Base-by-base conservation (phyloP, 192 early-diverging fungal genomes). In the Pecoramyces ruminantium region DNA sequence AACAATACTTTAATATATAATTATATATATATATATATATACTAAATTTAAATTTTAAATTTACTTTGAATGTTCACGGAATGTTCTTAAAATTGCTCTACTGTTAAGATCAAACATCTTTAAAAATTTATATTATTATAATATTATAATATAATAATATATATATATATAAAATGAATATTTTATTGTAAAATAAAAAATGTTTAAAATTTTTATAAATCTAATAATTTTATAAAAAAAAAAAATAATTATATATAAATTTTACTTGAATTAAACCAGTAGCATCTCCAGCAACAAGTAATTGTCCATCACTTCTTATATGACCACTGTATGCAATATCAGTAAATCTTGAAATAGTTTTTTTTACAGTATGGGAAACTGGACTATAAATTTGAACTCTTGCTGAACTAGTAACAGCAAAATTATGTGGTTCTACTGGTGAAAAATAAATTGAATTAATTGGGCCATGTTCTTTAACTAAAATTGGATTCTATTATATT, bases 271-370 rank as follows among this genome's bases (percentile, higher is more conserved):
- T 92, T 80, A 93, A 81, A 78, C 96, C 96, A 28, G 91, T 89
- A 67, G 92, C 93, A 88, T 98, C 96, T 79, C 97, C 96, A 15
- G 96, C 96, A 25, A 97, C 93, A 28, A 99, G 82, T 51, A 99
- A 87, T 85, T 95, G 95, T 29, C 95, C 96, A 85, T 98, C 97
- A 4, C 86, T 85, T 42, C 97, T 87, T 79, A 95, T 92, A 58
- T 87, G 89, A 78, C 90, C 95, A 82, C 92, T 91, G 83, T 91
- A 95, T 18, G 95, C 97, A 14, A 92, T 89, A 82, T 95, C 94
- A 83, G 91, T 92, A 88, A 99, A 99, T 82, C 97, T 92, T 51
- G 95, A 93, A 82, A 98, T 92, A 25, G 96, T 92, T 87, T 94
- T 94, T 85, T 94, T 96, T 79, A 96, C 90, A 83, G 92, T 87